A percentile compares a stretch with the other conserved stretches of the same genome.
Conservation (phyloP, 2,329 filamentous ascomycete species). For the Xylaria digitata region DNA sequence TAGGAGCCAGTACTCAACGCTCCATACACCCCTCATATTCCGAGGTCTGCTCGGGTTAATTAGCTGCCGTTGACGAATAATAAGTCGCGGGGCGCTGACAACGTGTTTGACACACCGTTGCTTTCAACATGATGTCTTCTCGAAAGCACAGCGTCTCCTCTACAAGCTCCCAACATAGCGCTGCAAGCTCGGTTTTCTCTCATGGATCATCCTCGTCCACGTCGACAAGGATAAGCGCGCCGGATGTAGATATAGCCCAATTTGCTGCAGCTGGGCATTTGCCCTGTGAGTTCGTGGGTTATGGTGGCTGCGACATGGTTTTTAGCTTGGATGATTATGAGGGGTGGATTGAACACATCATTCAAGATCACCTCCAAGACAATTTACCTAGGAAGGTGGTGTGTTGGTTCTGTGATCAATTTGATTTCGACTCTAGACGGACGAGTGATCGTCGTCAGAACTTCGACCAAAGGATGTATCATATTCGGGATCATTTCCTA, state of each 20-base stretch:
- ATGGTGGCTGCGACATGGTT: slow-evolving; percentile 50
- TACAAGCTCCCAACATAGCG: not conserved
- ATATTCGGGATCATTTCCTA: slow-evolving; percentile 61
- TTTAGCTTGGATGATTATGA: slow-evolving; percentile 55
- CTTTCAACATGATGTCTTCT: slow-evolving; percentile 16
- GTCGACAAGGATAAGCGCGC: not conserved
- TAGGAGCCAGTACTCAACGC: slow-evolving; percentile 15
- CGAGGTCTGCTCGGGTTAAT: slow-evolving; percentile 9
- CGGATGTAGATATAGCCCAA: not conserved
- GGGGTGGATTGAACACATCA: slow-evolving; percentile 61
- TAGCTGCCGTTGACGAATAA: slow-evolving; percentile 9
- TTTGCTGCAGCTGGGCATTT: slow-evolving; percentile 42
- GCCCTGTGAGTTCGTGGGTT: slow-evolving; percentile 59
- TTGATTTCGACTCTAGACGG: slow-evolving; percentile 47
- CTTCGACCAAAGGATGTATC: slow-evolving; percentile 59
- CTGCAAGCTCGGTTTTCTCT: slow-evolving; percentile 4
- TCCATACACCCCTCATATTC: slow-evolving; percentile 4
- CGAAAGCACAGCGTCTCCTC: slow-evolving; percentile 26
- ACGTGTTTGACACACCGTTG: slow-evolving; percentile 7
- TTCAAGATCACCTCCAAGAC: slow-evolving; percentile 51
- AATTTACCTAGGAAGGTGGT: slow-evolving; percentile 52
- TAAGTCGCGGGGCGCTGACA: slow-evolving; percentile 6
- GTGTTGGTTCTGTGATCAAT: slow-evolving; percentile 64
- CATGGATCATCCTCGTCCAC: not conserved
- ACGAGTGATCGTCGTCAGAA: slow-evolving; percentile 38